Conservation (phyloP, 352 stramenopile genomes). For the Phytophthora fragariae region DNA sequence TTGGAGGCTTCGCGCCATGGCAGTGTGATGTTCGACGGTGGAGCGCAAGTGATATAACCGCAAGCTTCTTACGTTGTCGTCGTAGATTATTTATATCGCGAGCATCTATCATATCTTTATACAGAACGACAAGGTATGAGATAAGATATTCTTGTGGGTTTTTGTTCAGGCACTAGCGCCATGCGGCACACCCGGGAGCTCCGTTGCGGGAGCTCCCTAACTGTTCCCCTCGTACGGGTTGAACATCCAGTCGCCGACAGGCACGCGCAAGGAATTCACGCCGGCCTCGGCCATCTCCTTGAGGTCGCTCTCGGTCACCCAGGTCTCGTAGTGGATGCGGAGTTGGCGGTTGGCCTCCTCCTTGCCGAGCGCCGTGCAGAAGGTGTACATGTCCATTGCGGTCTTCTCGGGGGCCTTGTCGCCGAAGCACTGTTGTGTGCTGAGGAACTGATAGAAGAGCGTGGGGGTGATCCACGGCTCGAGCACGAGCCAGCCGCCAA, state of each 20-base stretch:
- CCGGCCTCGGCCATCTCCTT: slow-evolving; percentile 78
- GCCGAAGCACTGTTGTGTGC: slow-evolving; percentile 72
- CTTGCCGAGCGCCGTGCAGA: slow-evolving; percentile 86
- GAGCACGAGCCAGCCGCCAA: slow-evolving; percentile 96
- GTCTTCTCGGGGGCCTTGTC: slow-evolving; percentile 84
- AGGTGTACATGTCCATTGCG: slow-evolving; percentile 93
- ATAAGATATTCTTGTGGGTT: too few relatives aligned
- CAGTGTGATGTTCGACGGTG: too few relatives aligned
- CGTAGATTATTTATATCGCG: too few relatives aligned
- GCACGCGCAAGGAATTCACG: slow-evolving; percentile 89
- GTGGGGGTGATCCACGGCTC: slow-evolving; percentile 96
- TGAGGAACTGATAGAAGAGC: slow-evolving; percentile 97
- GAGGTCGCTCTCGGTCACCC: slow-evolving; percentile 95
- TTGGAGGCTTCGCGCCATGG: too few relatives aligned
- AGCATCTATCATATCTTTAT: too few relatives aligned
- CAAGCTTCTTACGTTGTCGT: too few relatives aligned
- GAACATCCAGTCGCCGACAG: slow-evolving; percentile 96
- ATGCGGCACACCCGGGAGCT: too few relatives aligned
- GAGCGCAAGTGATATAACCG: too few relatives aligned
- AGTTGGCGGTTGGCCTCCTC: slow-evolving; percentile 95
- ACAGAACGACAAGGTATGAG: too few relatives aligned
- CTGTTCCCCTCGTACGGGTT: slow-evolving; percentile 93
- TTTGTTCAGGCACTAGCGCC: too few relatives aligned
- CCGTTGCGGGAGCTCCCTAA: too few relatives aligned
- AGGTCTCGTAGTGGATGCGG: slow-evolving; percentile 93